Base-by-base conservation (phyloP, 768 basidiomycete genomes). In the Grammothele lineata region DNA sequence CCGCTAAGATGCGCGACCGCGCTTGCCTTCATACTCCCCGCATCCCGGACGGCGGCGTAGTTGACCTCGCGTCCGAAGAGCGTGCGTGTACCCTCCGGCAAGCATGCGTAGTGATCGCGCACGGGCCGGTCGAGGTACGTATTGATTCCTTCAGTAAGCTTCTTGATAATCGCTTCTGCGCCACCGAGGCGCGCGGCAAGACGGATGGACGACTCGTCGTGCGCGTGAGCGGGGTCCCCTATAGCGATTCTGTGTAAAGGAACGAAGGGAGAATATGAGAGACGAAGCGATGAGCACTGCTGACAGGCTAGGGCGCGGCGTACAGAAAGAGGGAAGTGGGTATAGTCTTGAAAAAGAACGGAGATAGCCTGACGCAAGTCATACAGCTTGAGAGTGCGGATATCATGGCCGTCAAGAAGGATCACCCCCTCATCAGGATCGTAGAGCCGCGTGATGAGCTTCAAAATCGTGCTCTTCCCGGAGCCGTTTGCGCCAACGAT, bases 311-410 rank as follows among this genome's bases (percentile, higher is more conserved):
- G n/a, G n/a, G n/a, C n/a, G n/a, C n/a, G n/a, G n/a, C n/a, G 33
- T 50, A 86, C 85, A 18, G 87, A 85, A 35, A 91, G 67, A 0
- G 87, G 87, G 60, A 90, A 89, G 55, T 81, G 73, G 0, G 84
- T 86, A 56, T 86, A 89, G 61, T 91, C 88, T 59, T 91, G 87
- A 65, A 89, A 89, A 19, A 91, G 74, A 19, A 83, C 83, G 2
- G 83, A 81, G 19, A 79, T 78, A 1, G 80, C 74, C n/a, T 76
- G 75, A n/a, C 86, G 70, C 12, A 89, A 65, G 60, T 88, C 81
- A 4, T 67, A 70, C 4, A 90, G 72, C 43, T 73, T 76, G n/a
- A 85, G 64, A 0, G 73, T 74, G 33, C 71, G 72, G 50, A 90
- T 83, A 53, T 87, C 78, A 45, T 69, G 55, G 17, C 72, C 80